Conservation (phyloP, 345 rosid species). For the Diplotaxis tenuifolia region DNA sequence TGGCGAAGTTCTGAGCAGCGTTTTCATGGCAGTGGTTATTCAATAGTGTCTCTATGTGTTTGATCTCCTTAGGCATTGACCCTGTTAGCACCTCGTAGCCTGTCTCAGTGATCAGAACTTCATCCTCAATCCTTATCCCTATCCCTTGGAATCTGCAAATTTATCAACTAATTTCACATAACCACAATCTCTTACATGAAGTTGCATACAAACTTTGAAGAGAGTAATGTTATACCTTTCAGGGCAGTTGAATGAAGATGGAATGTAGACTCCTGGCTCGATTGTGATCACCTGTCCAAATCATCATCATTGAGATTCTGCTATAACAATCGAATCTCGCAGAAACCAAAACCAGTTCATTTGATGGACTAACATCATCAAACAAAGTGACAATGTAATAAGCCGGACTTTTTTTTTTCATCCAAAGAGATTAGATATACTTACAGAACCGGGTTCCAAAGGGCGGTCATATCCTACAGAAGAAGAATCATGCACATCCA, state of each 20-base stretch:
- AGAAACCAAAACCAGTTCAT: slow-evolving; percentile 7
- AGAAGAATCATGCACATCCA: slow-evolving; percentile 97
- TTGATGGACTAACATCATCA: slow-evolving; percentile 11
- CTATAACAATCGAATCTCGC: background rate
- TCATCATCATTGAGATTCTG: background rate
- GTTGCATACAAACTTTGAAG: background rate
- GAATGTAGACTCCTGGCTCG: slow-evolving; percentile 94
- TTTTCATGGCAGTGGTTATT: slow-evolving; percentile 47
- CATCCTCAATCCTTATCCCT: slow-evolving; percentile 96
- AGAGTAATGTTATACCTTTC: slow-evolving; percentile 52
- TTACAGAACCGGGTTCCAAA: slow-evolving; percentile 90
- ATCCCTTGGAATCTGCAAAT: slow-evolving; percentile 69
- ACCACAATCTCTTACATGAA: background rate
- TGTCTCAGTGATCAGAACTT: slow-evolving; percentile 86
- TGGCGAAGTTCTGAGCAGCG: slow-evolving; percentile 4
- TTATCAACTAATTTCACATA: background rate
- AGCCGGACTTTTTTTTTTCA: background rate
- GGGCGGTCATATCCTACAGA: slow-evolving; percentile 63
- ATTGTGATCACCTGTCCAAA: slow-evolving; percentile 83
- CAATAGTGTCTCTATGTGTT: slow-evolving; percentile 72
- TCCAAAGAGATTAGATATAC: slow-evolving; percentile 32
- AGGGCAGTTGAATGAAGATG: slow-evolving; percentile 53
- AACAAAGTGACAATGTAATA: background rate
- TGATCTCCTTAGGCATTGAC: slow-evolving; percentile 89
- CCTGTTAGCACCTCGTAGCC: slow-evolving; percentile 95